These are phyloP conservation scores for Acephala macrosclerotiorum DNA, from an alignment of 2,329 filamentous ascomycete genomes.

Conservation along the genomic window DNA sequence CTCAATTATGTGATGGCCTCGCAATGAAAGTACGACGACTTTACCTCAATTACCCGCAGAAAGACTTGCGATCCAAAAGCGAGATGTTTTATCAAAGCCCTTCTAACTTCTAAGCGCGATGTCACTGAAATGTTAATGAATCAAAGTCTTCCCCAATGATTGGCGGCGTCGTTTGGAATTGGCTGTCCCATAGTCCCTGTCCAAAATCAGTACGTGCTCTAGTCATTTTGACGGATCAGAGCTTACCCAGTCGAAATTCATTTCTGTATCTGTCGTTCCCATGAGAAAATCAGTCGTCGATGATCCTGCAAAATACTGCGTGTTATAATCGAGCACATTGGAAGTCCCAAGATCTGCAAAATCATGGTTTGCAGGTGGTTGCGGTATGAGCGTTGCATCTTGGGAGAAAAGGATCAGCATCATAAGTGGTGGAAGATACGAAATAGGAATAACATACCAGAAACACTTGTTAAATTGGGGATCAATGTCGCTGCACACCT, in stretches of 20 bases:
- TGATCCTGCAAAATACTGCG: conserved; percentile 14
- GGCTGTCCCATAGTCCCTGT: conserved; percentile 27
- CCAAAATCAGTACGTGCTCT: conserved; percentile 3
- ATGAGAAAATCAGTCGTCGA: conserved; percentile 18
- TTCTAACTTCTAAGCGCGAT: not conserved
- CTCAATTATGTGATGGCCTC: too few species aligned
- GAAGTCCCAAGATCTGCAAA: not conserved
- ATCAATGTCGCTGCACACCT: not conserved
- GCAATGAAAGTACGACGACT: not conserved
- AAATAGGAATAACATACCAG: not conserved
- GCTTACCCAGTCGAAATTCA: conserved; percentile 29
- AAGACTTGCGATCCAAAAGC: not conserved
- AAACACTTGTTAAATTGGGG: not conserved
- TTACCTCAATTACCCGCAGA: not conserved
- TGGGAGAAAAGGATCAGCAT: not conserved
- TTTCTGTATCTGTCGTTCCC: conserved; percentile 21
- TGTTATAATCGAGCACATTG: not conserved
- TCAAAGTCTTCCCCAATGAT: conserved; percentile 17
- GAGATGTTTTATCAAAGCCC: not conserved
- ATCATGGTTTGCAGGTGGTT: not conserved
- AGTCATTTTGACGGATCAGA: conserved; percentile 11
- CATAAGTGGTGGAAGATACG: not conserved
- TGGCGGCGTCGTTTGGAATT: conserved; percentile 16
- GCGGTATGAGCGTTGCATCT: not conserved
- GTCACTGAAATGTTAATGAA: not conserved